phyloP scores from a whole-genome alignment of 495 filamentous ascomycete genomes.

The Daldinia childiae region DNA sequence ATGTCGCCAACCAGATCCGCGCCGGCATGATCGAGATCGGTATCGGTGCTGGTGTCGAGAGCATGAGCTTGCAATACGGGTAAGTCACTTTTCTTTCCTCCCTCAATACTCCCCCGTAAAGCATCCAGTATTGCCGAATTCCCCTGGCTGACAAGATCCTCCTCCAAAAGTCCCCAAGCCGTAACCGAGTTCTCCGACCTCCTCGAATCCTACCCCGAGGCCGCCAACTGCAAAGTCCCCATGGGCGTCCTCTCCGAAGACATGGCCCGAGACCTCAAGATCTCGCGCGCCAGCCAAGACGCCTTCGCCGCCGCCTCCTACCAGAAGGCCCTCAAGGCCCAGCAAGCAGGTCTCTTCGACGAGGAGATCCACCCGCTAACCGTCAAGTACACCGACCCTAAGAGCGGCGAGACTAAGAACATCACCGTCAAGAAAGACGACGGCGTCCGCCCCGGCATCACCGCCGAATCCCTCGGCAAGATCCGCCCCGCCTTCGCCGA shows the following conservation, averaged over 20 bases:
- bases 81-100: conserved; percentile 51
- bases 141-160: conserved; percentile 33
- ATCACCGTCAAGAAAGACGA: conserved; percentile 89
- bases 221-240: conserved; percentile 96
- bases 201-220: conserved; percentile 81
- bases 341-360: conserved; percentile 88
- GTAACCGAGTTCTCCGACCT: conserved; percentile 95
- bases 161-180: conserved; percentile 70
- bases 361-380: conserved; percentile 89
- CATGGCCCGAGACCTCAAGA: conserved; percentile 86
- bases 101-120: not conserved
- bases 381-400: conserved; percentile 86
- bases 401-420: conserved; percentile 85
- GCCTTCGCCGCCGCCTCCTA: conserved; percentile 89
- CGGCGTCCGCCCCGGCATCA: conserved; percentile 86
- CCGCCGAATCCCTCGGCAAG: conserved; percentile 84
- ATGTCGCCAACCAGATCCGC: conserved; percentile 90
- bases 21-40: conserved; percentile 95
- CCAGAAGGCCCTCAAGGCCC: conserved; percentile 87
- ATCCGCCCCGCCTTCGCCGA: conserved; percentile 92
- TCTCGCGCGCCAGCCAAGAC: conserved; percentile 81
- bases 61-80: conserved; percentile 94
- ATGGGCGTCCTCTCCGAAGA: conserved; percentile 95
- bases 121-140: too few relatives aligned
- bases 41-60: conserved; percentile 96